Base-by-base conservation (phyloP, 129 eudicot species). In the Chrysanthemum lavandulifolium region DNA sequence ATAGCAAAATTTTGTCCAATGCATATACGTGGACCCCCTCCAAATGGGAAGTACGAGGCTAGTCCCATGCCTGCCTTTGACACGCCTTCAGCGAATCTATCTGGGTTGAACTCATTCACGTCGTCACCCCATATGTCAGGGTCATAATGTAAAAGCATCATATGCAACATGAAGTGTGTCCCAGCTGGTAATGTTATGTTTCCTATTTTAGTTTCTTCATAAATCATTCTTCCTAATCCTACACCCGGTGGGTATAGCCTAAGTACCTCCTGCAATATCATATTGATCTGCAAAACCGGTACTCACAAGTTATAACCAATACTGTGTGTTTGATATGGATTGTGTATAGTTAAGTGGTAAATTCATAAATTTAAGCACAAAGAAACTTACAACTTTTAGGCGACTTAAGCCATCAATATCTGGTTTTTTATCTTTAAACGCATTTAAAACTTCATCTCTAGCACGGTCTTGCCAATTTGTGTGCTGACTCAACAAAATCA, bases 21-120 rank as follows among this genome's bases (percentile, higher is more conserved):
- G 33, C 82, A 82, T 50, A 82, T 77, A 29, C 86, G 79, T 5
- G 82, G 82, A 4, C 86, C 86, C 40, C 75, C 74, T 49, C 82
- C 75, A 7, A 82, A 82, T 7, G 82, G 86, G 2, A 82, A 62
- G 49, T 67, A 82, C 1, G 80, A 68, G 13, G 56, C n/a, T 68
- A 68, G 72, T 25, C 59, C 71, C 62, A 61, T 82, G 5, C 80
- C 68, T 18, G 69, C 80, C 56, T 82, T 82, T 48, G 67, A 45
- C 18, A 82, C 80, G 0, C 86, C 86, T 78, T 78, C 76, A 3
- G 65, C 15, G 55, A 82, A 82, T 60, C 86, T 63, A 29, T 82
- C 82, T 2, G 76, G 82, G 27, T 82, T 82, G 77, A 82, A 82
- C 77, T 78, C 74, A 5, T 69, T 55, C 23, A 48, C 86, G 23